Percentiles rank a stretch among this genome's conserved stretches.
Evolutionary conservation across 768 basidiomycete genomes (phyloP).

Genomic region (Dictyophora rubrovolvata): DNA sequence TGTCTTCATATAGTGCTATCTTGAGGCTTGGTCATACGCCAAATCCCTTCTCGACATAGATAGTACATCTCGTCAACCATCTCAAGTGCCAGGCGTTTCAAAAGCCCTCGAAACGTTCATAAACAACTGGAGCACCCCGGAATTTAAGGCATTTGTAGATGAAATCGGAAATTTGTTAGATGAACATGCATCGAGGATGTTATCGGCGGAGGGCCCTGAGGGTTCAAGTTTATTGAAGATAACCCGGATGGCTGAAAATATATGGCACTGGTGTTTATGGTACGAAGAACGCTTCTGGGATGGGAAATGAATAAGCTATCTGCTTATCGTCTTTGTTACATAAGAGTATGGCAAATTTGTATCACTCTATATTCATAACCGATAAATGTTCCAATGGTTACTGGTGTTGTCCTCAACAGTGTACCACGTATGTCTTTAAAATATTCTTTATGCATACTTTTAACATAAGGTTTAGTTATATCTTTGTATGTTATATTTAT

Average conservation of each 20-base stretch:
- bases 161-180: constrained; percentile 17
- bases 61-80: neutral
- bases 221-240: neutral
- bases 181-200: neutral
- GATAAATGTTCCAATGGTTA: too few relatives aligned
- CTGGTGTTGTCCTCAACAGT: too few relatives aligned
- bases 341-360: too few relatives aligned
- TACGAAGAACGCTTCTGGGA: constrained; percentile 5
- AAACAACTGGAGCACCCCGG: constrained; percentile 45
- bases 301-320: neutral
- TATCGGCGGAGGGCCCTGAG: neutral
- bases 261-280: constrained; percentile 2
- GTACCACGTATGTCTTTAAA: too few relatives aligned
- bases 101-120: constrained; percentile 39
- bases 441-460: too few relatives aligned
- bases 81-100: neutral
- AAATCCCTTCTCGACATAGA: neutral
- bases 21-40: constrained; percentile 53
- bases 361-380: too few relatives aligned
- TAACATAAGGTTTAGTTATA: too few relatives aligned
- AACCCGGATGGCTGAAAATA: neutral
- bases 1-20: constrained; percentile 41
- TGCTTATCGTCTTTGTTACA: too few relatives aligned
- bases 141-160: constrained; percentile 22
- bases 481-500: too few relatives aligned